Conservation (phyloP, 2,329 filamentous ascomycete species). For the Penicillium sp. region DNA sequence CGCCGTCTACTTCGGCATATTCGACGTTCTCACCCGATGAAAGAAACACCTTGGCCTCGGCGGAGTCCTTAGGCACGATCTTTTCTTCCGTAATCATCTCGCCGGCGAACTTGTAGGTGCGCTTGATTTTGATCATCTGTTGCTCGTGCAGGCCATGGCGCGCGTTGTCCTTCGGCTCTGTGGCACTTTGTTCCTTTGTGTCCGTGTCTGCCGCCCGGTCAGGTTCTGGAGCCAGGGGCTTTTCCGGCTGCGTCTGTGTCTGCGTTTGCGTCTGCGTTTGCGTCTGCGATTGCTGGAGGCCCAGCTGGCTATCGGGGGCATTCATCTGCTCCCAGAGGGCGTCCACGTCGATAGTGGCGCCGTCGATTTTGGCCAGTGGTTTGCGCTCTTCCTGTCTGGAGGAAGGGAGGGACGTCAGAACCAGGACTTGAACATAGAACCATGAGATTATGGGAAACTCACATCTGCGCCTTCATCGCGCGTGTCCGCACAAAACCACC, state of each 20-base stretch:
- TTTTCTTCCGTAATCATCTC: slow-evolving; percentile 53
- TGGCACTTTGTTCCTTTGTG: slow-evolving; percentile 14
- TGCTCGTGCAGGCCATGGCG: slow-evolving; percentile 26
- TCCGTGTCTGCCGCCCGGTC: slow-evolving; percentile 14
- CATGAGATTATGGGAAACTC: slow-evolving; percentile 15
- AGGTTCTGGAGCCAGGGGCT: slow-evolving; percentile 7
- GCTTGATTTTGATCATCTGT: slow-evolving; percentile 52
- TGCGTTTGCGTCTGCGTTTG: slow-evolving; percentile 12
- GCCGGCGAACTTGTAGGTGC: slow-evolving; percentile 56
- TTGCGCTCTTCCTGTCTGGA: slow-evolving; percentile 46
- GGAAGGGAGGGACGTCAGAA: slow-evolving; percentile 3
- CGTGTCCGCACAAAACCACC: slow-evolving; percentile 53
- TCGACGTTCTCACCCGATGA: slow-evolving; percentile 40
- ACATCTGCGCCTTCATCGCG: slow-evolving; percentile 50
- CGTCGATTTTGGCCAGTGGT: slow-evolving; percentile 45
- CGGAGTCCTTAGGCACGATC: slow-evolving; percentile 49
- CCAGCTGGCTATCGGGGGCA: slow-evolving; percentile 23
- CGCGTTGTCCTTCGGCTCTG: slow-evolving; percentile 8
- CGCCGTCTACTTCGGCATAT: slow-evolving; percentile 23
- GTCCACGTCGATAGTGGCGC: slow-evolving; percentile 54
- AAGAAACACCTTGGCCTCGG: slow-evolving; percentile 53
- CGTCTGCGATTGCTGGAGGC: slow-evolving; percentile 9
- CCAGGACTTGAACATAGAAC: not conserved
- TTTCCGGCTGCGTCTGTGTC: slow-evolving; percentile 14
- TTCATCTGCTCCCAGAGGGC: slow-evolving; percentile 53